Base-by-base conservation (phyloP, 106 monocot genomes). In the Acanthochlamys bracteata region DNA sequence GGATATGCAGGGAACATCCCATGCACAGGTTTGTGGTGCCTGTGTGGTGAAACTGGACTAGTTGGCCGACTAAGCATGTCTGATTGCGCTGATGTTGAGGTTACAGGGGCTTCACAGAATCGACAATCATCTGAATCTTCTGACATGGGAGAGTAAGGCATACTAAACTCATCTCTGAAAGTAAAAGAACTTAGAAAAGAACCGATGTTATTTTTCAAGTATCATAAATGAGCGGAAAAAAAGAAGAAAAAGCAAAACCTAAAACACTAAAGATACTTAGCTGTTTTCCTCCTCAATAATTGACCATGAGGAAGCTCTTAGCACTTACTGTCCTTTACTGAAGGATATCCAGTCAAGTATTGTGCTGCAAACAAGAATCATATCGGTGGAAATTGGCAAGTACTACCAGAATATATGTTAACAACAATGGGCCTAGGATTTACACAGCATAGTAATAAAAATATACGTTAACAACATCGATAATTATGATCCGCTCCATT, bases 41-140 rank as follows among this genome's bases (percentile, higher is more conserved):
- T 51, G 63, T 89, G 76, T 10, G 93, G 89, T 23, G 85, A 93
- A 41, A 85, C 78, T 14, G 85, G 89, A 60, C 83, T 89, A 15
- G 71, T 76, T 20, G 75, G 78, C 42, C 65, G 58, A 52, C 73
- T 76, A 13, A 58, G 24, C 21, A 54, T 25, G 54, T 92, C 84
- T 9, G 79, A 33, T 15, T 83, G 86, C 11, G 52, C 4, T 12
- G 45, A 25, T 25, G 60, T 26, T 17, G 76, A 17, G 40, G 69
- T 46, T 33, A 60, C 42, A 7, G 78, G 67, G 24, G 69, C 65
- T 6, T 86, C 81, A 42, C 47, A 84, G 63, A 65, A 89, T 20
- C 81, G 81, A 15, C 70, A 72, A 39, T 95, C 94, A 11, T 95
- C 94, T 11, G 84, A 90, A 70, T 95, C 94, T 74, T 95, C 94